Evolutionary conservation across 1,284 basidiomycete species (phyloP).

Genomic region (Polyporus tsugae): DNA sequence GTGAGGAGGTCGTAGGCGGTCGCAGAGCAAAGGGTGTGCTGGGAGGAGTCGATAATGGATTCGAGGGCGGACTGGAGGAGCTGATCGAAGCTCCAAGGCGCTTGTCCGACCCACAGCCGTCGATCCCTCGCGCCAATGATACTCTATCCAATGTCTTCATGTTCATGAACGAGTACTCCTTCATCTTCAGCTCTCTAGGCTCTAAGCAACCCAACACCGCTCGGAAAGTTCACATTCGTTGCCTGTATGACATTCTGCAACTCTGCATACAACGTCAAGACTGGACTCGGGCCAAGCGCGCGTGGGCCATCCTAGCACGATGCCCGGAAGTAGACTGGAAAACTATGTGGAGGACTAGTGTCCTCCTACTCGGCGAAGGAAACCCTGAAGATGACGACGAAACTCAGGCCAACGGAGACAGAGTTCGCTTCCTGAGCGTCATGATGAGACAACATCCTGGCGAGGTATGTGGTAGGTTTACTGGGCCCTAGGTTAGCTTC

Average conservation of each 20-base stretch:
- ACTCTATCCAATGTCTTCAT: constrained; percentile 29
- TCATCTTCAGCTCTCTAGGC: constrained; percentile 64
- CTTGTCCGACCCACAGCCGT: constrained; percentile 5
- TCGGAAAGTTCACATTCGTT: constrained; percentile 74
- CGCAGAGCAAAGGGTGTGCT: background rate
- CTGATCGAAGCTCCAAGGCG: constrained; percentile 16
- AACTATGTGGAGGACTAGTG: constrained; percentile 76
- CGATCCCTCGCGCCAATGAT: too few species aligned
- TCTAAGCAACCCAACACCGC: constrained; percentile 56
- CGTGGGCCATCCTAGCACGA: constrained; percentile 84
- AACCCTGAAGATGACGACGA: background rate
- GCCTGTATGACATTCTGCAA: constrained; percentile 79
- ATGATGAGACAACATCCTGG: constrained; percentile 75
- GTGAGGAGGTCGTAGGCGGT: background rate
- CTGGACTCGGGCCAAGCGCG: constrained; percentile 68
- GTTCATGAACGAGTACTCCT: constrained; percentile 47
- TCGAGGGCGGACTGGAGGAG: constrained; percentile 14
- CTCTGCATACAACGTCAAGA: constrained; percentile 78
- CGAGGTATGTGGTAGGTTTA: constrained; percentile 55
- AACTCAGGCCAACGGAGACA: constrained; percentile 43
- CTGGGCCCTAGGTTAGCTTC: constrained; percentile 1
- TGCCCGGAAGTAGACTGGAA: constrained; percentile 87
- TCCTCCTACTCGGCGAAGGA: constrained; percentile 59
- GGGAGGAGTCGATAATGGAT: background rate
- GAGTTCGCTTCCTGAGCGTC: constrained; percentile 67